phyloP scores from a whole-genome alignment of 1,284 basidiomycete species.

The Neolentinus lepideus region DNA sequence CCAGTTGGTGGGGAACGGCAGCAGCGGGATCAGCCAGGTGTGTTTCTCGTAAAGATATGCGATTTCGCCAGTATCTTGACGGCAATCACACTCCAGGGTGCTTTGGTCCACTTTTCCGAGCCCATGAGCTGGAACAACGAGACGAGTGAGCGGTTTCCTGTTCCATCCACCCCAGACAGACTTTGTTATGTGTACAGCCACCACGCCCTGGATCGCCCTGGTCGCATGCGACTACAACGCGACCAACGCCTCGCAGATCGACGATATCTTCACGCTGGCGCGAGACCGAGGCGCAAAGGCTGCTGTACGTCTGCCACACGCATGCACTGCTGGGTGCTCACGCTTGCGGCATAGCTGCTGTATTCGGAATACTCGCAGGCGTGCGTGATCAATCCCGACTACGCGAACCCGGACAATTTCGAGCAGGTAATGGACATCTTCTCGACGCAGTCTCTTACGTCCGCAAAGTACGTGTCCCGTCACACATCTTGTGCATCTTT shows the following conservation, averaged over 20 bases:
- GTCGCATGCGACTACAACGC: conserved; percentile 76
- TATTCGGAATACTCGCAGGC: conserved; percentile 66
- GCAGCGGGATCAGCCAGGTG: conserved; percentile 46
- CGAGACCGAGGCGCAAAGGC: conserved; percentile 71
- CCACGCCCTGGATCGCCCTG: conserved; percentile 85
- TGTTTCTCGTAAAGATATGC: conserved; percentile 9
- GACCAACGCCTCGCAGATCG: conserved; percentile 45
- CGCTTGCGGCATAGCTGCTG: conserved; percentile 45
- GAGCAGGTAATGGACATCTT: conserved; percentile 79
- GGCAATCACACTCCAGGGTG: conserved; percentile 42
- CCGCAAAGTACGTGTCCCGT: conserved; percentile 27
- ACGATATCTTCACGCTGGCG: conserved; percentile 79
- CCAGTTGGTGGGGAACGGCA: conserved; percentile 45
- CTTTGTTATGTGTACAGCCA: no score
- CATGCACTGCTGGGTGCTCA: background rate
- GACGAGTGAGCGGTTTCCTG: conserved; percentile 16
- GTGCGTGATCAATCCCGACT: conserved; percentile 70
- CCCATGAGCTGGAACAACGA: conserved; percentile 28
- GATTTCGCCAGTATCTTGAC: background rate
- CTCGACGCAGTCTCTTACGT: conserved; percentile 44
- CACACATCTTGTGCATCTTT: background rate
- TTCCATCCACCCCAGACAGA: conserved; percentile 13
- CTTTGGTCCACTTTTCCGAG: conserved; percentile 76
- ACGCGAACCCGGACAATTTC: conserved; percentile 56
- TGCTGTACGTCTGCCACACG: conserved; percentile 41